Base-by-base conservation (phyloP, 2,329 filamentous ascomycete species). In the Curvularia verruculosa region DNA sequence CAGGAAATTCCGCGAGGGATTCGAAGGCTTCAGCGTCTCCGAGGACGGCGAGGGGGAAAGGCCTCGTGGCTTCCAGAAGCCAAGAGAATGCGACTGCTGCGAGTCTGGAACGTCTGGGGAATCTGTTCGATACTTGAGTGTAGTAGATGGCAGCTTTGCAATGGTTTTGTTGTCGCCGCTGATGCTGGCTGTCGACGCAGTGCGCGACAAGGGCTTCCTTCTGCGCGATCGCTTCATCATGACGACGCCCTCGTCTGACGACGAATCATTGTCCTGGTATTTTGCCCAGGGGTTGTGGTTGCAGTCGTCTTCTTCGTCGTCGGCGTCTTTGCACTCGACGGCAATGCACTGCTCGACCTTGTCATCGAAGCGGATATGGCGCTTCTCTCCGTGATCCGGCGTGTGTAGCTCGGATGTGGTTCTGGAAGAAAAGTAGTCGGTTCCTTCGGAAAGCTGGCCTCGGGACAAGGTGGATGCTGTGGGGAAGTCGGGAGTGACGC, bases 261-360 rank as follows among this genome's bases (percentile, higher is more conserved):
- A 83, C 3, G 82, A 77, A 23, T 87, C 84, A 12, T 80, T 76
- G 21, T 80, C 76, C 24, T 78, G 71, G 28, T 77, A 70, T 47
- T 72, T 68, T 13, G 71, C 72, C 61, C 75, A 77, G 19, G 73
- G 72, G 29, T 77, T 74, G 40, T 77, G 77, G 37, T 77, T 74
- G 40, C 75, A 78, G 63, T 77, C 78, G 31, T 79, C 76, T 36
- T 80, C 77, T 48, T 91, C 87, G 10, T 90, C 87, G 46, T 93
- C 89, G 23, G 89, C 88, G 62, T 90, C 87, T 78, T 96, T 96
- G 66, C 87, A 84, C 31, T 98, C 93, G 29, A 99, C 86, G 7
- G 95, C 95, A 63, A 97, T 97, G 74, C 93, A 97, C 74, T 98
- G 94, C 74, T 93, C 89, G 2, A 99, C 95, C 78, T 94, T 90